Percentiles rank a stretch among this genome's conserved stretches.
Evolutionary conservation across 164 flowering plant species (phyloP).

Genomic region (Liriodendron chinense): DNA sequence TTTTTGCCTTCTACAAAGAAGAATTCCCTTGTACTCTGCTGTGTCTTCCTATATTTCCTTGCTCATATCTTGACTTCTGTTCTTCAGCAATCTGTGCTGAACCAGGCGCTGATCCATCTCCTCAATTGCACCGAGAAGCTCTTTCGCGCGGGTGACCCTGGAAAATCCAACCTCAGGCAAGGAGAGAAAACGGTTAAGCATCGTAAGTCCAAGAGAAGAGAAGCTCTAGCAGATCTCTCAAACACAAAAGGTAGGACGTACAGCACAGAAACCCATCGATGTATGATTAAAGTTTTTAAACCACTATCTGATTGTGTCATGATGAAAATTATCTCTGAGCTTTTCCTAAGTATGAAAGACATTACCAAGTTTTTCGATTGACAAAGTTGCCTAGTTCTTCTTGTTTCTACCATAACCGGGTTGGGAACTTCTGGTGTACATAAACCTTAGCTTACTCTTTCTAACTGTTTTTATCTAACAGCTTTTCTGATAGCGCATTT

Average conservation of each 20-base stretch:
- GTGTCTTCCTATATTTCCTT: neutral
- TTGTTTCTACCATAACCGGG: neutral
- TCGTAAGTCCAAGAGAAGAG: slow-evolving; percentile 21
- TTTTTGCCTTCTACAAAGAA: neutral
- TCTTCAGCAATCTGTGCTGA: slow-evolving; percentile 36
- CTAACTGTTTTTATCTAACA: no score
- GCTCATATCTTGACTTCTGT: neutral
- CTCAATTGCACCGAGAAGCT: slow-evolving; percentile 49
- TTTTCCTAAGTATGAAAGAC: neutral
- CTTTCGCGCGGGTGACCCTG: slow-evolving; percentile 23
- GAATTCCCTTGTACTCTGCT: neutral
- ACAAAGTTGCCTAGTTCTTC: neutral
- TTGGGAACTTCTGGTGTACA: neutral
- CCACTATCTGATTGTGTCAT: neutral
- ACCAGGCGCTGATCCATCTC: slow-evolving; percentile 47
- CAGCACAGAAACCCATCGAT: neutral
- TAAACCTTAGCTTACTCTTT: neutral
- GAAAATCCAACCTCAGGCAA: slow-evolving; percentile 19
- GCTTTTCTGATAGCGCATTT: no score
- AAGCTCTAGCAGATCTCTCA: slow-evolving; percentile 29
- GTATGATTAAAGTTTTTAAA: neutral
- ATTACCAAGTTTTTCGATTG: neutral
- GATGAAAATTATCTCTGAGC: neutral
- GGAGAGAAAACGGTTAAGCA: slow-evolving; percentile 5
- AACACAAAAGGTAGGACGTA: slow-evolving; percentile 35